Evolutionary conservation across 2,329 filamentous ascomycete genomes (phyloP), one percentile per base, ranked within the genome.

Genomic region (Phyllosticta capitalensis): DNA sequence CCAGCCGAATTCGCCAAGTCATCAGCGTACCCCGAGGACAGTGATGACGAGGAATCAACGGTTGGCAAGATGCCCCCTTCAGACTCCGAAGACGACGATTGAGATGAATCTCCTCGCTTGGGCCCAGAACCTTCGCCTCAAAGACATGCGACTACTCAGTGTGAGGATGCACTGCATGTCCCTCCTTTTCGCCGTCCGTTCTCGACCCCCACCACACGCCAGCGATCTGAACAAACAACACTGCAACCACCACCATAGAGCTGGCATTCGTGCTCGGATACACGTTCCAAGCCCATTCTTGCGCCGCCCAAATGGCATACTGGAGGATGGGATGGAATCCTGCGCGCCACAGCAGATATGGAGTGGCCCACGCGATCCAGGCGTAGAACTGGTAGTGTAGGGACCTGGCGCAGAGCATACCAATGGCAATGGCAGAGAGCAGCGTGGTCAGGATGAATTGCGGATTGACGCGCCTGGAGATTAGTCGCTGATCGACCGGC

Each of bases 301-400:
- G 92, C 61, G 83, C 79, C 2, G 79, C 81, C 88, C 89, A 96
- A 9, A 92, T 73, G 3, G 74, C 75, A 67, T 86, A 86, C 65
- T 90, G 82, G 30, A 87, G 67, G 10, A 87, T 69, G 0, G 88
- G 86, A 66, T 87, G 85, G 62, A 85, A 76, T 1, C 86, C 85
- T 59, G 86, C 83, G 67, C 84, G 83, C 90, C 91, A 96, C 56
- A 96, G 81, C 63, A 96, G 78, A 71, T 89, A 95, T 0, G 92
- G 92, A 6, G 89, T 90, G 14, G 88, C 83, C 92, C 92, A 96
- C 26, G 88, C 89, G 61, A 95, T 82, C 78, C 95, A 96, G 52
- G 89, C 85, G 74, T 91, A 96, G 78, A 96, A 96, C 69, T 96
- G 92, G 78, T 96, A 96, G 76, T 96, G 92, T 66, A 96, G 81